These are phyloP conservation scores for Geosmithia putterillii DNA, from an alignment of 2,329 filamentous ascomycete genomes.

Conservation along the genomic window DNA sequence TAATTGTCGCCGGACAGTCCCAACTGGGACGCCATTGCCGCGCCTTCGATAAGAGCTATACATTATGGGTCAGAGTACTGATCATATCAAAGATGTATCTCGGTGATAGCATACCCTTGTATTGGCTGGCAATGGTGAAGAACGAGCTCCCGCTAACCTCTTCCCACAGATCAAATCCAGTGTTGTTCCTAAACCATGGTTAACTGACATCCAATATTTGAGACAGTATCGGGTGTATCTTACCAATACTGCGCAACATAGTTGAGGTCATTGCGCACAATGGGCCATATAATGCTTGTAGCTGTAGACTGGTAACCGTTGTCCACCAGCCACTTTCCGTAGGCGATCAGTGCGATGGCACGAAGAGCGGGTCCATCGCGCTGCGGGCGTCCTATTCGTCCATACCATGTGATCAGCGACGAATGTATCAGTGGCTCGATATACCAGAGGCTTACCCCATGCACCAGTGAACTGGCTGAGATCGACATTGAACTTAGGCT, in stretches of 20 bases:
- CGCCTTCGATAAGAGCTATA: constrained; percentile 50
- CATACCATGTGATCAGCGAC: not conserved
- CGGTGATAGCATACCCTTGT: constrained; percentile 33
- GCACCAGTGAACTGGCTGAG: constrained; percentile 49
- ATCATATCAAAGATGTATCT: constrained; percentile 24
- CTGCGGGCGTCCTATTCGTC: constrained; percentile 10
- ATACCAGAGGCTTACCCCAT: no score
- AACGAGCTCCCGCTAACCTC: constrained; percentile 68
- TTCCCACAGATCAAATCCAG: constrained; percentile 72
- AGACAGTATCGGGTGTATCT: not conserved
- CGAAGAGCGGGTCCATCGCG: constrained; percentile 68
- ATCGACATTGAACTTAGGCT: constrained; percentile 63
- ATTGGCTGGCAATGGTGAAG: constrained; percentile 61
- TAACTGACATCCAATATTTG: not conserved
- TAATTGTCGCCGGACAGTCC: constrained; percentile 49
- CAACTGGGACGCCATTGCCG: constrained; percentile 49
- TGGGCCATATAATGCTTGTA: constrained; percentile 51
- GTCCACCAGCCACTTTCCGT: constrained; percentile 58
- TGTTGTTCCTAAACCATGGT: constrained; percentile 39
- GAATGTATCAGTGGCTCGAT: no score
- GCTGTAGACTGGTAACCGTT: constrained; percentile 52
- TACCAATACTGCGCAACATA: constrained; percentile 64
- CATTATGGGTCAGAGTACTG: constrained; percentile 28
- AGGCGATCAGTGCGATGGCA: constrained; percentile 60
- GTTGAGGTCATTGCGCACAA: constrained; percentile 62